phyloP scores from a whole-genome alignment of 2,329 filamentous ascomycete species.

The Neofusicoccum kwambonambiense region DNA sequence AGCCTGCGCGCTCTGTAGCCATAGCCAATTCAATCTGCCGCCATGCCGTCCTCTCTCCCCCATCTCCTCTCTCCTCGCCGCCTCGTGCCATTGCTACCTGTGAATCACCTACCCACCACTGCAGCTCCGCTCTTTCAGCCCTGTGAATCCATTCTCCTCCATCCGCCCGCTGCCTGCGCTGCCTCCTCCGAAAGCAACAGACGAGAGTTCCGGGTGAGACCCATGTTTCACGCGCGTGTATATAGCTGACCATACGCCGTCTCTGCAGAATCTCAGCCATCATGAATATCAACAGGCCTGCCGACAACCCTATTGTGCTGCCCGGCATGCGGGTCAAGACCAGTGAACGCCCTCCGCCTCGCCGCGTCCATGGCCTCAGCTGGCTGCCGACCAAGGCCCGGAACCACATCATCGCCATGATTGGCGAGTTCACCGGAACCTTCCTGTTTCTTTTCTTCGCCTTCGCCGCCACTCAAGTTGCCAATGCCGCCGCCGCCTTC shows the following conservation, averaged over 20 bases:
- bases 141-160: neutral
- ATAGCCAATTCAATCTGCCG: neutral
- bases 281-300: constrained; percentile 41
- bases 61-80: neutral
- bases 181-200: neutral
- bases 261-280: constrained; percentile 19
- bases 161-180: neutral
- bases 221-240: neutral
- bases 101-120: constrained; percentile 4
- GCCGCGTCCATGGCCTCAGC: constrained; percentile 38
- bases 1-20: neutral
- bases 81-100: constrained; percentile 4
- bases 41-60: neutral
- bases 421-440: constrained; percentile 44
- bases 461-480: constrained; percentile 42
- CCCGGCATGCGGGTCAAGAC: constrained; percentile 40
- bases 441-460: constrained; percentile 44
- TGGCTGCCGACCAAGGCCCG: constrained; percentile 45
- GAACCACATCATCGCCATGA: constrained; percentile 47
- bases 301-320: constrained; percentile 37
- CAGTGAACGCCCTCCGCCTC: constrained; percentile 35
- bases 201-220: neutral
- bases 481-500: constrained; percentile 35
- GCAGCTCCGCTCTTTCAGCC: constrained; percentile 3
- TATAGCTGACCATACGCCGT: neutral